Evolutionary conservation across 148 eudicot species (phyloP), one percentile per base, ranked within the genome.

Genomic region (Fagopyrum tataricum): DNA sequence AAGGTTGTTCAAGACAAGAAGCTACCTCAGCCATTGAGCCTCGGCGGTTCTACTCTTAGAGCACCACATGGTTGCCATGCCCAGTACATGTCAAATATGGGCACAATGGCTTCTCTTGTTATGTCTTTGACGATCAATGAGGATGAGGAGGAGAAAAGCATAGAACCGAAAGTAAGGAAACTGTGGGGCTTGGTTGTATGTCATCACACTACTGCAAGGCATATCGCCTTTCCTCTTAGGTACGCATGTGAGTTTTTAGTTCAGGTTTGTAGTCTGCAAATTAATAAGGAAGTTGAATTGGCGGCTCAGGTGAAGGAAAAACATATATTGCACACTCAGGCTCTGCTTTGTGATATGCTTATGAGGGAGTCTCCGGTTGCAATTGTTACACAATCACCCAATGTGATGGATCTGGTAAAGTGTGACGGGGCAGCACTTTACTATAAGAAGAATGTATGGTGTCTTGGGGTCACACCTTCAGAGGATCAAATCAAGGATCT

Each of bases 131-230:
- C 82, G 15, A 82, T 88, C 73, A 86, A 85, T 62, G 92, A 89
- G 72, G 92, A 88, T 26, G 85, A 78, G 23, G 87, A 89, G 46
- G 77, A 68, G n/a, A 80, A 79, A 41, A 77, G 81, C 76, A 84
- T 81, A 76, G 82, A 72, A 48, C 82, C 67, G 69, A 83, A 68
- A 80, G 83, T 84, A 73, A 85, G 85, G 78, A 90, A 85, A 67
- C 76, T 92, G 49, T 92, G 95, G 95, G 97, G 97, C 49, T 86
- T 92, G 85, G 97, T 92, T 62, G 97, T 92, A 56, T 90, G 97
- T 77, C 97, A 92, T 81, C 88, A 92, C 67, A 83, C 88, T 9
- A 81, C 86, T 76, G 77, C 95, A 13, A 81, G 89, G 75, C 87
- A 89, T 74, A 74, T 90, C 74, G 78, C 96, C 1, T 90, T 88